Conservation (phyloP, 495 filamentous ascomycete species). For the Massariosphaeria phaeospora region DNA sequence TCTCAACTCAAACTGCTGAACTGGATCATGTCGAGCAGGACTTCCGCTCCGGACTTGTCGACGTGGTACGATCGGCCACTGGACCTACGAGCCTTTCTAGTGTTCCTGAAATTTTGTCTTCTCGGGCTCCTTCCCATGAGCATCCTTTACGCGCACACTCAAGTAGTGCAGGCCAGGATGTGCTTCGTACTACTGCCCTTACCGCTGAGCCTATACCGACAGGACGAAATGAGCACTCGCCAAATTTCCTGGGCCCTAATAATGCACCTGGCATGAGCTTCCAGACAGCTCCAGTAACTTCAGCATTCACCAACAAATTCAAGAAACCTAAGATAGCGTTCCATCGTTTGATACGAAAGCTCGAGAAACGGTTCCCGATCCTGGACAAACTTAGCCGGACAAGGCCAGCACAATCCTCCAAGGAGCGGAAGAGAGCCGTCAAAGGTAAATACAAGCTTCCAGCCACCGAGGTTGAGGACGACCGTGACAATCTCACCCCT, state of each 20-base stretch:
- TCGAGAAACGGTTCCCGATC: not conserved
- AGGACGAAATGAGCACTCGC: too few relatives aligned
- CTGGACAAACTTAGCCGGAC: not conserved
- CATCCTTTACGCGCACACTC: not conserved
- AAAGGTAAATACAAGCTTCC: not conserved
- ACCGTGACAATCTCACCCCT: not conserved
- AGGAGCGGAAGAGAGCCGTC: not conserved
- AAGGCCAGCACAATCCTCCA: not conserved
- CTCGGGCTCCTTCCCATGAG: not conserved
- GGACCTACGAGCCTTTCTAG: conserved; percentile 6
- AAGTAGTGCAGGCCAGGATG: not conserved
- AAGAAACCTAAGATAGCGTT: too few relatives aligned
- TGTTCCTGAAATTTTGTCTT: conserved; percentile 10
- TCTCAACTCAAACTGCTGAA: conserved; percentile 7
- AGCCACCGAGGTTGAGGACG: not conserved
- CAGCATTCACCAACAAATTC: too few relatives aligned
- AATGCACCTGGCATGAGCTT: too few relatives aligned
- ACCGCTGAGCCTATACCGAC: not conserved
- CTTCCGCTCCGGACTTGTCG: conserved; percentile 2
- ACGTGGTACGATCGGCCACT: conserved; percentile 12
- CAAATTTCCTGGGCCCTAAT: too few relatives aligned
- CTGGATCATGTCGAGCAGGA: conserved; percentile 4
- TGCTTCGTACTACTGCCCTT: not conserved
- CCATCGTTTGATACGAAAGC: too few relatives aligned
- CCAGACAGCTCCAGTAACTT: too few relatives aligned